A percentile compares a stretch with the other conserved stretches of the same genome.
Evolutionary conservation across 2,329 filamentous ascomycete genomes (phyloP).

Genomic region (Waltergamsia citrina): DNA sequence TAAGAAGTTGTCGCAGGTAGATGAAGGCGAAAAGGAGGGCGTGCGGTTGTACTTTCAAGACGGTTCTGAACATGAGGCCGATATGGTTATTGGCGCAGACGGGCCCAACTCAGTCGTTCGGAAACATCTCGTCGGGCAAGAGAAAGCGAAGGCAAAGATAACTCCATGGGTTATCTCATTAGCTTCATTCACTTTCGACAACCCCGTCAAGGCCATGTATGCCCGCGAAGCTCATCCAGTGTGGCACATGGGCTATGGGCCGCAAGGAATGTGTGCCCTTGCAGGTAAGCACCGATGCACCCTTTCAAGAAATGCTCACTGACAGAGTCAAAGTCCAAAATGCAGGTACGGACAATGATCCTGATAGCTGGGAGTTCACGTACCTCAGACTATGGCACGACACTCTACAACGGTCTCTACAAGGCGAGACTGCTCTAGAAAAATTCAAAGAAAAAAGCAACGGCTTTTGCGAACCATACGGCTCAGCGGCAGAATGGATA

Average conservation of each 20-base stretch:
- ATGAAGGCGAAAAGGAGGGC: conserved; percentile 5
- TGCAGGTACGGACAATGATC: conserved; percentile 11
- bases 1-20: neutral
- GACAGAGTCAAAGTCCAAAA: conserved; percentile 11
- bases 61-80: conserved; percentile 28
- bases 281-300: neutral
- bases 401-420: conserved; percentile 11
- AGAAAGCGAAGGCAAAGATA: neutral
- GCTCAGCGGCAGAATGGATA: conserved; percentile 22
- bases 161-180: neutral
- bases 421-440: conserved; percentile 23
- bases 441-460: conserved; percentile 16
- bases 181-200: neutral
- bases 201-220: neutral
- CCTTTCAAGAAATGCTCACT: neutral
- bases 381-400: conserved; percentile 25
- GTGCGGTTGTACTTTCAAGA: conserved; percentile 28
- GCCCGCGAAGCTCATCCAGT: neutral
- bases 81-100: conserved; percentile 42
- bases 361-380: conserved; percentile 21
- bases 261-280: neutral
- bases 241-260: conserved; percentile 1
- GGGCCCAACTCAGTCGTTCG: conserved; percentile 16
- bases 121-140: neutral
- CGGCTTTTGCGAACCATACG: conserved; percentile 18